These are phyloP conservation scores for Boletus sensibilis DNA, from an alignment of 768 basidiomycete genomes.

Conservation along the genomic window DNA sequence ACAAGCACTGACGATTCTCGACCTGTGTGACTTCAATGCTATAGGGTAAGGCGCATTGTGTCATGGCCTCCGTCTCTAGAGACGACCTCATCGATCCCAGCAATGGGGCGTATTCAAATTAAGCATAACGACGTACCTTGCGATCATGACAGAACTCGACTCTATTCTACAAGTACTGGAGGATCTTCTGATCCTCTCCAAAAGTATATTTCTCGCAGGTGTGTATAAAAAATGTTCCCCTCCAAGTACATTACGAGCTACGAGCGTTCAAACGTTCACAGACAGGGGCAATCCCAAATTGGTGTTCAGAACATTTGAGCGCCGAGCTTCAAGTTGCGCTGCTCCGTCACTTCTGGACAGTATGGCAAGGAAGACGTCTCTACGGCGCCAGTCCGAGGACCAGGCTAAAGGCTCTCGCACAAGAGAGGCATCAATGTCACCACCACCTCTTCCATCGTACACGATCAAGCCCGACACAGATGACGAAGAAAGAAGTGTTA, in stretches of 20 bases:
- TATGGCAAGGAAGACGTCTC: slow-evolving; percentile 9
- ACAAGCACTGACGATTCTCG: not conserved
- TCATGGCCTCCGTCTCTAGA: not conserved
- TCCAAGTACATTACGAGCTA: no score
- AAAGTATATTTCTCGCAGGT: not conserved
- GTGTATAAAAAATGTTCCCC: not conserved
- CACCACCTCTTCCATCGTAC: not conserved
- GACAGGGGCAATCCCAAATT: slow-evolving; percentile 8
- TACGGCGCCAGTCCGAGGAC: not conserved
- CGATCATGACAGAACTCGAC: not conserved
- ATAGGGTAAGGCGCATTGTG: not conserved
- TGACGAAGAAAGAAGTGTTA: not conserved
- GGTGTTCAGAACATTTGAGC: not conserved
- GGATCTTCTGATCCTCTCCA: not conserved
- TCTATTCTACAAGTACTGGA: not conserved
- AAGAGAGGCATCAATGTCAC: not conserved
- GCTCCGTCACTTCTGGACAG: not conserved
- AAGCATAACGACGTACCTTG: not conserved
- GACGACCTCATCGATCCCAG: not conserved
- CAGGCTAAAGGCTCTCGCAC: not conserved
- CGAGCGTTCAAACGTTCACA: no score
- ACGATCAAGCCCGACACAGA: not conserved
- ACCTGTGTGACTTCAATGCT: not conserved
- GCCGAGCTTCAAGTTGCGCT: not conserved
- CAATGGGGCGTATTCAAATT: no score